Conservation (phyloP, 148 eudicot genomes). For the Silene uniflora region DNA sequence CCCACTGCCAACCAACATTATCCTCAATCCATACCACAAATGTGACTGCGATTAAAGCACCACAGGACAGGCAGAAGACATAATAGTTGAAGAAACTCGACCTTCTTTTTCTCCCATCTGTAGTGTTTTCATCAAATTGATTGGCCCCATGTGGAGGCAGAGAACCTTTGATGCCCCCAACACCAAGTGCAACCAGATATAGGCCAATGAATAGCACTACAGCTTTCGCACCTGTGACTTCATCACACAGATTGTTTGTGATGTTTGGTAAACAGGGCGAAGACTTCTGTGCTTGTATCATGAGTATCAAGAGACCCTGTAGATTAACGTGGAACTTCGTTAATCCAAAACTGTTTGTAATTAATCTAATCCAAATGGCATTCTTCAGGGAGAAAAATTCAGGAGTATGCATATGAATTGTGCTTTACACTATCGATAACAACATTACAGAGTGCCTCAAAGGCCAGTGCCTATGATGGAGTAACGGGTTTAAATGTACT, state of each 20-base stretch:
- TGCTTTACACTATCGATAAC: too few relatives aligned
- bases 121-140: slow-evolving; percentile 70
- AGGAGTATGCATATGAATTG: neutral
- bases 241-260: slow-evolving; percentile 33
- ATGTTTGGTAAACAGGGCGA: slow-evolving; percentile 33
- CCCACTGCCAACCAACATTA: slow-evolving; percentile 94
- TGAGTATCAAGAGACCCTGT: slow-evolving; percentile 73
- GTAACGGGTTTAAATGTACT: neutral
- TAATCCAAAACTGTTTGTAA: neutral
- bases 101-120: slow-evolving; percentile 55
- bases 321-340: neutral
- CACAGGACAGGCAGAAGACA: slow-evolving; percentile 77
- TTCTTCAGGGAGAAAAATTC: neutral
- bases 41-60: slow-evolving; percentile 82
- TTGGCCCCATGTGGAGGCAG: slow-evolving; percentile 93
- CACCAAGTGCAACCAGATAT: slow-evolving; percentile 80
- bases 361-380: neutral
- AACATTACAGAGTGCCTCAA: too few relatives aligned
- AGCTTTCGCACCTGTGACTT: slow-evolving; percentile 39
- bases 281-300: slow-evolving; percentile 62
- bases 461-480: neutral
- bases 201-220: slow-evolving; percentile 58
- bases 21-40: slow-evolving; percentile 90
- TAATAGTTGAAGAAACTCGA: slow-evolving; percentile 82
- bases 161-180: slow-evolving; percentile 90